Conservation (phyloP, 345 rosid species). For the Erucastrum elatum region DNA sequence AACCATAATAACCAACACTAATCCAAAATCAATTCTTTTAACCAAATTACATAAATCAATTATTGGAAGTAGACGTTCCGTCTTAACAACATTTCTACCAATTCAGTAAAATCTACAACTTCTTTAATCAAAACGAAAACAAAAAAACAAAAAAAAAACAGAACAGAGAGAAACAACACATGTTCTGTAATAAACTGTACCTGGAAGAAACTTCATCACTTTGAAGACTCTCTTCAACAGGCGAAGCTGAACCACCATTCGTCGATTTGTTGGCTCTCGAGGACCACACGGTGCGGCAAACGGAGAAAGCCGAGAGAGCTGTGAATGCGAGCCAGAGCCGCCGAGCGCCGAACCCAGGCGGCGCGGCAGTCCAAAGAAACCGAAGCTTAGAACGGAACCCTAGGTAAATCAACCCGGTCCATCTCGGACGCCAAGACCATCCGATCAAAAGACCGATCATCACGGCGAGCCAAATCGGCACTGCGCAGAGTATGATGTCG, state of each 20-base stretch:
- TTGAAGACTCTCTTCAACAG: conserved; percentile 4
- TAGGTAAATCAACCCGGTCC: conserved; percentile 85
- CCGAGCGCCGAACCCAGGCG: conserved; percentile 94
- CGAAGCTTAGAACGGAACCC: conserved; percentile 82
- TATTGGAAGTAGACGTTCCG: too few species aligned
- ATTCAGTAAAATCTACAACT: neutral
- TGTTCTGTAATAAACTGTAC: conserved; percentile 38
- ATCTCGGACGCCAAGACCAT: conserved; percentile 98
- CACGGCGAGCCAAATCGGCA: conserved; percentile 96
- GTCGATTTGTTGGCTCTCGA: conserved; percentile 48
- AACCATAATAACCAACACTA: too few species aligned
- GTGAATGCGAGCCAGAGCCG: conserved; percentile 92
- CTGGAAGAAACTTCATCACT: conserved; percentile 41
- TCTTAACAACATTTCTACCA: too few species aligned
- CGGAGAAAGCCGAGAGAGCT: conserved; percentile 86
- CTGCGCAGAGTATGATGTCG: conserved; percentile 93
- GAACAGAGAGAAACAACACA: neutral
- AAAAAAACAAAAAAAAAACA: neutral
- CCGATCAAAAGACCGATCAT: conserved; percentile 96
- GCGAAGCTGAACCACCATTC: conserved; percentile 12
- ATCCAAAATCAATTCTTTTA: too few species aligned
- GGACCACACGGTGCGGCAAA: conserved; percentile 74
- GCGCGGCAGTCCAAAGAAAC: conserved; percentile 77
- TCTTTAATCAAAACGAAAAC: neutral
- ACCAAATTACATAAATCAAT: too few species aligned